These are phyloP conservation scores for Mortierella sp. DNA, from an alignment of 371 early-diverging fungal species.

Conservation along the genomic window DNA sequence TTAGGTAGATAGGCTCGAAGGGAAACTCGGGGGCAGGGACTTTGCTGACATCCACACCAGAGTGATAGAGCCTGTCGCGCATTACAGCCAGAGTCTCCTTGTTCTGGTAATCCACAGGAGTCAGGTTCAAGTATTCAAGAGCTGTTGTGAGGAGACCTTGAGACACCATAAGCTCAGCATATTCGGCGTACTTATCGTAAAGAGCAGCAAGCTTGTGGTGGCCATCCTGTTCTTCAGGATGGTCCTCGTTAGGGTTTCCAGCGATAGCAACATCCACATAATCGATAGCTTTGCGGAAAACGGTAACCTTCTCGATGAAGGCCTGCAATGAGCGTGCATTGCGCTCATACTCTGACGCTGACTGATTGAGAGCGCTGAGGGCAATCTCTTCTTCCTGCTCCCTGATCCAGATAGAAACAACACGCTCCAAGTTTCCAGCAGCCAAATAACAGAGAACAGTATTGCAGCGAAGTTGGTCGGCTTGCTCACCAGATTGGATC, in stretches of 20 bases:
- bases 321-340: conserved; percentile 75
- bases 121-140: conserved; percentile 79
- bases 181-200: conserved; percentile 90
- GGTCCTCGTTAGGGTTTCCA: conserved; percentile 58
- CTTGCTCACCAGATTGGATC: conserved; percentile 43
- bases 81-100: conserved; percentile 77
- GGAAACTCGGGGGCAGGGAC: conserved; percentile 72
- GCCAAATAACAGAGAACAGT: conserved; percentile 93
- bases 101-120: conserved; percentile 70
- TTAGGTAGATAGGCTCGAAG: conserved; percentile 69
- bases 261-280: conserved; percentile 76
- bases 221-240: conserved; percentile 41
- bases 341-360: conserved; percentile 59
- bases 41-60: conserved; percentile 65
- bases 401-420: conserved; percentile 88
- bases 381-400: conserved; percentile 59
- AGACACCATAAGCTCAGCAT: conserved; percentile 81
- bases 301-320: conserved; percentile 91
- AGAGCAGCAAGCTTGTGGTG: conserved; percentile 73
- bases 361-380: conserved; percentile 20
- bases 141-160: conserved; percentile 85
- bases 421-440: conserved; percentile 90
- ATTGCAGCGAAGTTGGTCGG: conserved; percentile 61
- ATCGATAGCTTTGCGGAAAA: conserved; percentile 91
- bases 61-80: conserved; percentile 81